Conservation (phyloP, 2,329 filamentous ascomycete species). For the Lecanoromycetidae sp. region DNA sequence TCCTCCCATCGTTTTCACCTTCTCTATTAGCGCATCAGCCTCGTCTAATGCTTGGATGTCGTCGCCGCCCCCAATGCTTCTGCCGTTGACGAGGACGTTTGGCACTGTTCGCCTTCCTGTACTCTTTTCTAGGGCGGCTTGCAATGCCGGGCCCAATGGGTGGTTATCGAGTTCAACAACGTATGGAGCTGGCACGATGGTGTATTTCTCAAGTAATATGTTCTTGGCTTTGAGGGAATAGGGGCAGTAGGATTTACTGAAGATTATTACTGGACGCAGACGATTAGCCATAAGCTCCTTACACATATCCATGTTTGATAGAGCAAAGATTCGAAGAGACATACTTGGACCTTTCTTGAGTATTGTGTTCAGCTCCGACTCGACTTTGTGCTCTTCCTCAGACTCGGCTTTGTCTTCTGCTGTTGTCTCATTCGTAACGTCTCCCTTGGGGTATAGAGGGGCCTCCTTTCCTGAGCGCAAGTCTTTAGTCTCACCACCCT, state of each 20-base stretch:
- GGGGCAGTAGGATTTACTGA: slow-evolving; percentile 89
- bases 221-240: slow-evolving; percentile 75
- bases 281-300: slow-evolving; percentile 12
- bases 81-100: slow-evolving; percentile 78
- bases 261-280: slow-evolving; percentile 62
- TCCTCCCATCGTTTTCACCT: slow-evolving; percentile 60
- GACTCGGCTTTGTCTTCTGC: slow-evolving; percentile 37
- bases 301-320: not conserved
- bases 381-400: slow-evolving; percentile 52
- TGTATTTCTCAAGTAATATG: slow-evolving; percentile 72
- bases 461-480: slow-evolving; percentile 28
- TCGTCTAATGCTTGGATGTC: slow-evolving; percentile 64
- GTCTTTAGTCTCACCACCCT: slow-evolving; percentile 20
- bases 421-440: slow-evolving; percentile 37
- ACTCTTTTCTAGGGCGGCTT: slow-evolving; percentile 56
- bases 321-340: not conserved
- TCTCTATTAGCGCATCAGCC: slow-evolving; percentile 55
- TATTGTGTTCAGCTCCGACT: slow-evolving; percentile 62
- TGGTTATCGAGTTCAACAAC: slow-evolving; percentile 87
- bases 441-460: slow-evolving; percentile 31
- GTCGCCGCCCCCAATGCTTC: slow-evolving; percentile 82
- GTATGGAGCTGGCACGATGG: slow-evolving; percentile 66
- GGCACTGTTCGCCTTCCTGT: slow-evolving; percentile 81
- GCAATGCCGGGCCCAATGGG: slow-evolving; percentile 58
- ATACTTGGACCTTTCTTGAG: slow-evolving; percentile 71